Evolutionary conservation across 2,329 filamentous ascomycete species (phyloP).

Genomic region (Hypomyces rosellus): DNA sequence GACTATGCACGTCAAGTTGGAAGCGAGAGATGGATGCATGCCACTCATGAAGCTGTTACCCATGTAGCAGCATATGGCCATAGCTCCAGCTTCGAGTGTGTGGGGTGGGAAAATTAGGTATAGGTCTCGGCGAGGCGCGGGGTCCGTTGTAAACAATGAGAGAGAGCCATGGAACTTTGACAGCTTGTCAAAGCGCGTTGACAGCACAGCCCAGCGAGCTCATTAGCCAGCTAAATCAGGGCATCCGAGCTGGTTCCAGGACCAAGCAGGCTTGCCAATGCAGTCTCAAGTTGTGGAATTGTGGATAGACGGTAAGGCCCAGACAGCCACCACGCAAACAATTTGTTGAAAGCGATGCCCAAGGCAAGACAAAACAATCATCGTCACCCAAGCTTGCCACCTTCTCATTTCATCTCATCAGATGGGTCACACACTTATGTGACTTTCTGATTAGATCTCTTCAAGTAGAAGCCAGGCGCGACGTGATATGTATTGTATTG

Average conservation of each 20-base stretch:
- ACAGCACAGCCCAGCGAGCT: not conserved
- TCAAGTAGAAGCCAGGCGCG: too few species aligned
- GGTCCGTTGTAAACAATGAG: slow-evolving; percentile 18
- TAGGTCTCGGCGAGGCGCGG: slow-evolving; percentile 11
- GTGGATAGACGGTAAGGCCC: too few species aligned
- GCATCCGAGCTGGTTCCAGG: not conserved
- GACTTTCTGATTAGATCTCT: not conserved
- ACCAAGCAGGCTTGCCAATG: not conserved
- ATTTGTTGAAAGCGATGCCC: too few species aligned
- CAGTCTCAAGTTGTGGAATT: not conserved
- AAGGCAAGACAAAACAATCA: not conserved
- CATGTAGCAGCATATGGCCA: not conserved
- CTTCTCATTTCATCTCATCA: slow-evolving; percentile 1
- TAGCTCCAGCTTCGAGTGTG: slow-evolving; percentile 3
- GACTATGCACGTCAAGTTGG: not conserved
- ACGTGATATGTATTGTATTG: too few species aligned
- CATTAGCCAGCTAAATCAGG: too few species aligned
- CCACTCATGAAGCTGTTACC: not conserved
- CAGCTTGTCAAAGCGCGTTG: slow-evolving; percentile 4
- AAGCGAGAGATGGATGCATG: not conserved
- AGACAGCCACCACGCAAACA: too few species aligned
- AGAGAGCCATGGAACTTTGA: not conserved
- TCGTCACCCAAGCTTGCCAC: slow-evolving; percentile 6
- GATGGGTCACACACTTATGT: not conserved
- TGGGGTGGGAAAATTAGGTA: too few species aligned